Evolutionary conservation across 306 rosid species (phyloP).

Genomic region (Pachyrhizus erosus): DNA sequence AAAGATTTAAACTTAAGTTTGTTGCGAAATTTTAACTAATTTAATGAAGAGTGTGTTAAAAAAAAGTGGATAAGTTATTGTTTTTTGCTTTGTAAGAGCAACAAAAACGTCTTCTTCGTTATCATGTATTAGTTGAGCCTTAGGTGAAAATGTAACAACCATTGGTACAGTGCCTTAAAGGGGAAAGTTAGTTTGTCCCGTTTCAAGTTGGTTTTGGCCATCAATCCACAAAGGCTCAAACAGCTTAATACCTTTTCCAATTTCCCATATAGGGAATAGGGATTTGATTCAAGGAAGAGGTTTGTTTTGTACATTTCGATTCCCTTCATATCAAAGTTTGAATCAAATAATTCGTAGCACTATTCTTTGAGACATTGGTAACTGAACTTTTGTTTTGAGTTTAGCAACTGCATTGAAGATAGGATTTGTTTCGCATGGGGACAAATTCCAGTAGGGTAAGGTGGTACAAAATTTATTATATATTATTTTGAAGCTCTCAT

Average conservation of each 20-base stretch:
- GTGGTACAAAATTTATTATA: not conserved
- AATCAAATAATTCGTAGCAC: not conserved
- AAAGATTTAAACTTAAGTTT: no score
- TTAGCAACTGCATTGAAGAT: constrained; percentile 27
- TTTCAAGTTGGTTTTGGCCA: constrained; percentile 11
- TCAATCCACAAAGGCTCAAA: constrained; percentile 25
- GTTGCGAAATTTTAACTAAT: not conserved
- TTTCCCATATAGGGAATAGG: constrained; percentile 13
- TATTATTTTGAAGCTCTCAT: not conserved
- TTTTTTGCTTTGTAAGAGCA: not conserved
- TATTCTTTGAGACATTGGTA: constrained; percentile 41
- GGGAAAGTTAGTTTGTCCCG: constrained; percentile 41
- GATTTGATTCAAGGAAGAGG: not conserved
- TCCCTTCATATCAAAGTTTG: constrained; percentile 14
- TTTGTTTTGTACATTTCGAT: not conserved
- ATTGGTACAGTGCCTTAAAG: constrained; percentile 10
- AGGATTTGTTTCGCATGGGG: constrained; percentile 38
- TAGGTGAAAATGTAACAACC: constrained; percentile 54
- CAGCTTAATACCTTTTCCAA: not conserved
- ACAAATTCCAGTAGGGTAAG: constrained; percentile 26
- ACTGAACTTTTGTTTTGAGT: constrained; percentile 34
- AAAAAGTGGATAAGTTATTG: not conserved
- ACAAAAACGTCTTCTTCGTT: constrained; percentile 32
- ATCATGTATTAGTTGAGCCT: constrained; percentile 48
- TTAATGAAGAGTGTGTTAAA: not conserved